These are phyloP conservation scores for Torrubiellomyces zombiae DNA, from an alignment of 2,329 filamentous ascomycete species.

Conservation along the genomic window DNA sequence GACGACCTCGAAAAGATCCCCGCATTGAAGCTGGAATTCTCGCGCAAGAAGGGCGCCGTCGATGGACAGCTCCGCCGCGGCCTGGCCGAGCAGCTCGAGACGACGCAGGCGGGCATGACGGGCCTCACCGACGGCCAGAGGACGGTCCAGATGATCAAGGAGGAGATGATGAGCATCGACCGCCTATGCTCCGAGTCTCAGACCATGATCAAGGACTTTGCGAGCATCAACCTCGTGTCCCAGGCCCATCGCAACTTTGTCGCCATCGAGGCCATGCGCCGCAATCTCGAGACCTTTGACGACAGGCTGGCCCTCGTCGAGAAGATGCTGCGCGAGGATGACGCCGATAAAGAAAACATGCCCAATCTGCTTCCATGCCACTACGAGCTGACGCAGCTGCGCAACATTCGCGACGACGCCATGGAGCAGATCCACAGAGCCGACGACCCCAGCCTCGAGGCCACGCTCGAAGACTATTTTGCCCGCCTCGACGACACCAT, in stretches of 20 bases:
- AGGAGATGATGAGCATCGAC: constrained; percentile 98
- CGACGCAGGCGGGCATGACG: constrained; percentile 83
- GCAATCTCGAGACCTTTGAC: constrained; percentile 76
- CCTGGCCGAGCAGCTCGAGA: constrained; percentile 81
- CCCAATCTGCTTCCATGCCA: constrained; percentile 79
- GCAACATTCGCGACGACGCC: constrained; percentile 89
- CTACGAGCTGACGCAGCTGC: constrained; percentile 77
- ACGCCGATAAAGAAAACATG: constrained; percentile 75
- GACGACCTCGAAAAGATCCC: constrained; percentile 96
- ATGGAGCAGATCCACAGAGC: constrained; percentile 86
- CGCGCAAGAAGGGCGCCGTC: constrained; percentile 80
- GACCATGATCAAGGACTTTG: constrained; percentile 94
- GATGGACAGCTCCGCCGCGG: constrained; percentile 81
- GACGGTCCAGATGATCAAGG: constrained; percentile 82
- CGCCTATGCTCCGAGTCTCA: constrained; percentile 93
- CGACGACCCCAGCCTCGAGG: constrained; percentile 56
- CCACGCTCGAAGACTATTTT: constrained; percentile 83
- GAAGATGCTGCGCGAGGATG: constrained; percentile 64
- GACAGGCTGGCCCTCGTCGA: constrained; percentile 61
- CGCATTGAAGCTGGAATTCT: constrained; percentile 78
- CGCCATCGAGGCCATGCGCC: constrained; percentile 84
- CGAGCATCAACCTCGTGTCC: constrained; percentile 77
- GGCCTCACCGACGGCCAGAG: constrained; percentile 81
- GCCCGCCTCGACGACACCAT: constrained; percentile 70
- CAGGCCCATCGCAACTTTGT: constrained; percentile 95